These are phyloP conservation scores for Yamadazyma aaseri DNA, from an alignment of 1,139 yeast species.

Conservation along the genomic window DNA sequence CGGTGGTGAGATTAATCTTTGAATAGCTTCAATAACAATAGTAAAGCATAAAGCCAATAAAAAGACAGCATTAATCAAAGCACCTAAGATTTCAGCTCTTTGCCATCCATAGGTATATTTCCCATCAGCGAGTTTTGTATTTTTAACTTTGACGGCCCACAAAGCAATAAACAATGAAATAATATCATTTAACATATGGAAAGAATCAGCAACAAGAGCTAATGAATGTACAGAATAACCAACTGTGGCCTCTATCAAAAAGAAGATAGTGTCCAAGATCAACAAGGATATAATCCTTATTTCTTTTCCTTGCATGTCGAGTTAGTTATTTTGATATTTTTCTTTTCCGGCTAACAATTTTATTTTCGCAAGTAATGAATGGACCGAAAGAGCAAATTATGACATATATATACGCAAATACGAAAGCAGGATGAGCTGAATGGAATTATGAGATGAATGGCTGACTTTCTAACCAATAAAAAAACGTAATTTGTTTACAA, in stretches of 20 bases:
- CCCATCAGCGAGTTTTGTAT: slow-evolving; percentile 78
- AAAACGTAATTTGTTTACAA: too few species aligned
- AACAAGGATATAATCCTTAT: slow-evolving; percentile 70
- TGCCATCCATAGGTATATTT: slow-evolving; percentile 95
- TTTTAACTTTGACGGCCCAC: slow-evolving; percentile 95
- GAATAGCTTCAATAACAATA: slow-evolving; percentile 88
- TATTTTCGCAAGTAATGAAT: too few species aligned
- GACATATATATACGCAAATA: too few species aligned
- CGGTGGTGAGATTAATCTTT: slow-evolving; percentile 80
- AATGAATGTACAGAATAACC: slow-evolving; percentile 90
- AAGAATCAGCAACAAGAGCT: slow-evolving; percentile 92
- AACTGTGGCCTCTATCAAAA: slow-evolving; percentile 77
- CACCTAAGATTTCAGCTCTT: slow-evolving; percentile 93
- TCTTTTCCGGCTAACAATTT: not conserved
- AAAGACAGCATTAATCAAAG: slow-evolving; percentile 90
- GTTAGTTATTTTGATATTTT: slow-evolving; percentile 1
- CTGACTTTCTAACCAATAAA: too few species aligned
- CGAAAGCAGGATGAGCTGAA: too few species aligned
- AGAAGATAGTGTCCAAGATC: slow-evolving; percentile 76
- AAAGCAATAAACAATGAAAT: slow-evolving; percentile 85
- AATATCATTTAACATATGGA: slow-evolving; percentile 96
- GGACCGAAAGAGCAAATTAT: too few species aligned
- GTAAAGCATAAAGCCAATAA: slow-evolving; percentile 89
- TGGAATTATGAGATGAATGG: too few species aligned
- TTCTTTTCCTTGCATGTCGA: slow-evolving; percentile 55